Evolutionary conservation across 2,329 filamentous ascomycete species (phyloP), one percentile per base, ranked within the genome.

Genomic region (Diaporthe citriasiana): DNA sequence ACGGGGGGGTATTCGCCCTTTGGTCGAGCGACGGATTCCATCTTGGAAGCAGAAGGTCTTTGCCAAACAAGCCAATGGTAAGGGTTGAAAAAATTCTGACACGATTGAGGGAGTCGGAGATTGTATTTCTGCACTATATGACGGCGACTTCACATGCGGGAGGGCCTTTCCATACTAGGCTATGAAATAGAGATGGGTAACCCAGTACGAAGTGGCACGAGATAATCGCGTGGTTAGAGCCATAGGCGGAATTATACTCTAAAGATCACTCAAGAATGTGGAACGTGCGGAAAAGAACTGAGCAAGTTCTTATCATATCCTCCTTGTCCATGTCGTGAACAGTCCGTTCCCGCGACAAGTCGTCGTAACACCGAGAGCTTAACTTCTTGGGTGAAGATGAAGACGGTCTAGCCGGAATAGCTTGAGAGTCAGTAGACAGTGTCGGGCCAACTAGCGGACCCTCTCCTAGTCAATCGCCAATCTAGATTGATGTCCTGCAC

Each of bases 1-100:
- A 87, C 82, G 73, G 78, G 78, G 40, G 84, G 82, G 71, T 82
- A 78, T 3, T n/a, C 42, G 55, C 75, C 59, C 19, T 73, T 60
- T 17, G 56, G 45, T 15, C 51, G 66, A 15, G 73, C 13, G 42
- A 60, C 22, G 27, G 76, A 56, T 19, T 72, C 42, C 77, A 84
- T 74, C 74, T 76, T 73, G 56, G 3, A 42, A 38, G 33, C 13
- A 30, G 3, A 15, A 25, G 19, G 4, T 7, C 3, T 53, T 63
- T 7, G 42, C 17, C 45, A 33, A 27, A 38, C 45, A 42, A 47
- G 4, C 38, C 30, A 19, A 42, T 25, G 5, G 6, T 35, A 19
- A 35, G 13, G 8, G 1, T 4, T 8, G 6, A 8, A 10, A n/a
- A 33, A 19, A 10, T 38, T 9, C 45, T 4, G 42, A 38, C 19